These are phyloP conservation scores for Trifolium repens DNA, from an alignment of 306 rosid species.

Conservation along the genomic window DNA sequence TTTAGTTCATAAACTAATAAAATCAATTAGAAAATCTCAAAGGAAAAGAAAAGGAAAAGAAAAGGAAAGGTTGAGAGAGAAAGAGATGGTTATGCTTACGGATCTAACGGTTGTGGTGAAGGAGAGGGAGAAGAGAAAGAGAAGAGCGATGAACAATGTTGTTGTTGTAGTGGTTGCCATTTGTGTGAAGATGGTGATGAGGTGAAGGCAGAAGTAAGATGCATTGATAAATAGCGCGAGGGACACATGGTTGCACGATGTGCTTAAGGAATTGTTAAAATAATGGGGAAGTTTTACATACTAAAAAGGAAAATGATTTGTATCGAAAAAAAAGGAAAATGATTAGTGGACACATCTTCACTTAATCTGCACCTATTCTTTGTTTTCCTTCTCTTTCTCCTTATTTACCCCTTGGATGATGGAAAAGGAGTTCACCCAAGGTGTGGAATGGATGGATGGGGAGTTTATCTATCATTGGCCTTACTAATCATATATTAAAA, in stretches of 20 bases:
- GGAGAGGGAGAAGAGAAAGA: slow-evolving; percentile 43
- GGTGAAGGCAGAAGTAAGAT: neutral
- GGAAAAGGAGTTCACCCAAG: no score
- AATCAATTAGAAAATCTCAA: no score
- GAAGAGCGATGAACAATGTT: slow-evolving; percentile 25
- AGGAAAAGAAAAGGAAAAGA: slow-evolving; percentile 17
- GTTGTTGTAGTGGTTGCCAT: slow-evolving; percentile 43
- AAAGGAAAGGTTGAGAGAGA: slow-evolving; percentile 8
- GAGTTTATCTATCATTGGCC: no score
- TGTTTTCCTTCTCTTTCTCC: no score
- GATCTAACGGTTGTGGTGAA: slow-evolving; percentile 46
- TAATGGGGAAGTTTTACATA: neutral
- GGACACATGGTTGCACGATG: slow-evolving; percentile 10
- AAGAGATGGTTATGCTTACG: slow-evolving; percentile 38
- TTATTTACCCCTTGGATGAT: no score
- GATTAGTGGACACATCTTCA: no score
- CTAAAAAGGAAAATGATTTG: no score
- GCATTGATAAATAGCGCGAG: slow-evolving; percentile 25
- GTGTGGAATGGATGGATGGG: no score
- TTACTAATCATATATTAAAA: no score
- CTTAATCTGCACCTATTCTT: no score
- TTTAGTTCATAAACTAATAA: no score
- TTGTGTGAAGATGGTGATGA: neutral
- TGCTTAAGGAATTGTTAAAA: neutral
- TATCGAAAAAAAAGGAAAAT: no score